Evolutionary conservation across 2,329 filamentous ascomycete species (phyloP).

Genomic region (Ophiocordyceps camponoti-floridani): DNA sequence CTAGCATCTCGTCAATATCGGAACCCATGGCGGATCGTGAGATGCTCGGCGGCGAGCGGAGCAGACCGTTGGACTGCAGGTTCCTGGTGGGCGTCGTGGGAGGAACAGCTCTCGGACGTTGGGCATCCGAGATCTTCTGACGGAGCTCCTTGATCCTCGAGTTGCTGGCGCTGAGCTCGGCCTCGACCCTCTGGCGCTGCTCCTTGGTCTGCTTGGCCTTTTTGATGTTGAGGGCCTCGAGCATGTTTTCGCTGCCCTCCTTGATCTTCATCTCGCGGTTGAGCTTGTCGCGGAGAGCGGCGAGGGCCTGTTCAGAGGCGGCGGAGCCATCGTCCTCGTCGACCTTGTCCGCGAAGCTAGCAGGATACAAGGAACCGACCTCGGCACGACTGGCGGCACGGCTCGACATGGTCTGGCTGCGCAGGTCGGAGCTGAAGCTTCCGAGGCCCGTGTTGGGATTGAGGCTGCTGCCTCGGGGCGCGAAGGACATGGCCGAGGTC

Average conservation of each 20-base stretch:
- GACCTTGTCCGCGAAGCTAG: conserved; percentile 31
- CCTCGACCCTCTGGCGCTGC: conserved; percentile 61
- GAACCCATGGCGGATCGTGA: conserved; percentile 38
- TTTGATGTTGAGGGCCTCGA: conserved; percentile 86
- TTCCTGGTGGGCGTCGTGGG: conserved; percentile 33
- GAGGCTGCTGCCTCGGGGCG: conserved; percentile 49
- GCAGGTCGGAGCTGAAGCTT: conserved; percentile 80
- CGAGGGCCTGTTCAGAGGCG: conserved; percentile 55
- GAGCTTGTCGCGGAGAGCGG: conserved; percentile 63
- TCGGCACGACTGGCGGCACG: conserved; percentile 19
- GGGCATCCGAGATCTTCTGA: conserved; percentile 40
- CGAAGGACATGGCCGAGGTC: conserved; percentile 41
- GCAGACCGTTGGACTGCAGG: conserved; percentile 22
- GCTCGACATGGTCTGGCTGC: conserved; percentile 39
- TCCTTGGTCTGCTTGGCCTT: conserved; percentile 92
- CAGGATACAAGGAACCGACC: conserved; percentile 16
- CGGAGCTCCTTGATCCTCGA: conserved; percentile 44
- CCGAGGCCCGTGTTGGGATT: conserved; percentile 55
- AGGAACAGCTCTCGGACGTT: conserved; percentile 27
- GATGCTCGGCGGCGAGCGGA: conserved; percentile 39
- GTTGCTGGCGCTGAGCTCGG: conserved; percentile 81
- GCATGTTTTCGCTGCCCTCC: conserved; percentile 90
- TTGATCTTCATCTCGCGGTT: conserved; percentile 97
- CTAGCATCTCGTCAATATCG: conserved; percentile 49
- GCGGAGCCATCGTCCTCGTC: conserved; percentile 41